Evolutionary conservation across 169 alveolate species (phyloP).

Genomic region (Babesia divergens): DNA sequence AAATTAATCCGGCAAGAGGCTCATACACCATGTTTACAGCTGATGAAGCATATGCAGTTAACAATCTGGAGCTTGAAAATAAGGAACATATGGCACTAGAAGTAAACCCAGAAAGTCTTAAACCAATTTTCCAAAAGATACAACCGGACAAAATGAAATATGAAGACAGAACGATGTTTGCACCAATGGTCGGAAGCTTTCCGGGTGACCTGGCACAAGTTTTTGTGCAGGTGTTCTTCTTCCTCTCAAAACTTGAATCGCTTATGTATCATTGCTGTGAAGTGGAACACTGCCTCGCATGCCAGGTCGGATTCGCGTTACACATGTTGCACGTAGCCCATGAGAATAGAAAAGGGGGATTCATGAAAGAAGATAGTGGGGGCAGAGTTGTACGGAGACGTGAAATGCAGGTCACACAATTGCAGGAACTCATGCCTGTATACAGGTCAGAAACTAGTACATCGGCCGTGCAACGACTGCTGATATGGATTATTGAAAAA

Average conservation of each 20-base stretch:
- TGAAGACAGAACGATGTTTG: slow-evolving; percentile 39
- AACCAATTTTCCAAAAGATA: slow-evolving; percentile 17
- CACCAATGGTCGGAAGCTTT: slow-evolving; percentile 52
- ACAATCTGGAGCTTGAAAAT: slow-evolving; percentile 8
- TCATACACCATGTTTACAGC: slow-evolving; percentile 13
- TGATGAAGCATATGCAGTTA: slow-evolving; percentile 26
- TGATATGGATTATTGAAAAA: slow-evolving; percentile 59
- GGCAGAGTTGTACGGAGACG: not conserved
- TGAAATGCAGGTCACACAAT: slow-evolving; percentile 37
- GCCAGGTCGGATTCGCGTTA: slow-evolving; percentile 60
- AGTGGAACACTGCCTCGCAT: slow-evolving; percentile 50
- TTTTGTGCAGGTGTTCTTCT: slow-evolving; percentile 59
- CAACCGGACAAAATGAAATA: not conserved
- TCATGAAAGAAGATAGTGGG: slow-evolving; percentile 2
- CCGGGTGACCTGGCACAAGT: slow-evolving; percentile 56
- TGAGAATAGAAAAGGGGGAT: slow-evolving; percentile 36
- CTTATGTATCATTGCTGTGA: slow-evolving; percentile 53
- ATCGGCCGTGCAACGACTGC: slow-evolving; percentile 23
- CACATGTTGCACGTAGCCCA: slow-evolving; percentile 39
- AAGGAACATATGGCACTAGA: not conserved
- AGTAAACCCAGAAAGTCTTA: not conserved
- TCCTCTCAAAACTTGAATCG: slow-evolving; percentile 40
- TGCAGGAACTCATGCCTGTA: slow-evolving; percentile 57
- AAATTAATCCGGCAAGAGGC: not conserved
- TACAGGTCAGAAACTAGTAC: slow-evolving; percentile 37